Conservation (phyloP, 148 eudicot species). For the Amaranthus cruentus region DNA sequence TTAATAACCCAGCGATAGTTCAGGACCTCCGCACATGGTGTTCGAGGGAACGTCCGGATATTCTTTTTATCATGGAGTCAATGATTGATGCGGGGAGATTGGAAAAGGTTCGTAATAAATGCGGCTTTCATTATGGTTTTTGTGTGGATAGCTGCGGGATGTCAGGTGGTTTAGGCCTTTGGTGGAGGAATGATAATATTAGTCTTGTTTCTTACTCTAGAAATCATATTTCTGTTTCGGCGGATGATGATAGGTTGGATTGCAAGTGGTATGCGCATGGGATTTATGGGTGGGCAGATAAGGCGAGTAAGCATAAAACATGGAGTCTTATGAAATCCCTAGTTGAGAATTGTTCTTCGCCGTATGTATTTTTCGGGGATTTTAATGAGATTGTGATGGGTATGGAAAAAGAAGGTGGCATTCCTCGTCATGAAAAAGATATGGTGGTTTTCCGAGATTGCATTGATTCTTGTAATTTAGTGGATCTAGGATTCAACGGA, state of each 20-base stretch:
- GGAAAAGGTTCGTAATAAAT: too few species aligned
- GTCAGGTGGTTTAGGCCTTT: too few species aligned
- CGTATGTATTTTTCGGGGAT: too few species aligned
- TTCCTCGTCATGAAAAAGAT: background rate
- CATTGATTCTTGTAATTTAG: background rate
- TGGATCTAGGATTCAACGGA: background rate
- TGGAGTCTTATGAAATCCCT: too few species aligned
- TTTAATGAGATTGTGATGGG: background rate
- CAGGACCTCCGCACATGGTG: background rate
- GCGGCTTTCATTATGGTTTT: too few species aligned
- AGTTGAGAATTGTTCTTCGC: too few species aligned
- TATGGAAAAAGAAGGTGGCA: background rate
- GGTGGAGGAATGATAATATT: too few species aligned
- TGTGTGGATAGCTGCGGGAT: too few species aligned
- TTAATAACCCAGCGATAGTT: background rate
- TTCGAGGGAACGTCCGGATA: background rate
- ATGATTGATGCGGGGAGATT: background rate
- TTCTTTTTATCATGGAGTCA: background rate
- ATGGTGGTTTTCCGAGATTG: background rate
- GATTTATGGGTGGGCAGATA: background rate
- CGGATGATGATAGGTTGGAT: background rate
- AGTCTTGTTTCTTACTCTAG: background rate
- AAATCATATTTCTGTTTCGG: background rate
- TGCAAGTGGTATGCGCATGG: background rate
- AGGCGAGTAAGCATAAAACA: too few species aligned